A percentile compares a stretch with the other conserved stretches of the same genome.
phyloP scores from a whole-genome alignment of 371 early-diverging fungal genomes.

The Mortierella sp. region DNA sequence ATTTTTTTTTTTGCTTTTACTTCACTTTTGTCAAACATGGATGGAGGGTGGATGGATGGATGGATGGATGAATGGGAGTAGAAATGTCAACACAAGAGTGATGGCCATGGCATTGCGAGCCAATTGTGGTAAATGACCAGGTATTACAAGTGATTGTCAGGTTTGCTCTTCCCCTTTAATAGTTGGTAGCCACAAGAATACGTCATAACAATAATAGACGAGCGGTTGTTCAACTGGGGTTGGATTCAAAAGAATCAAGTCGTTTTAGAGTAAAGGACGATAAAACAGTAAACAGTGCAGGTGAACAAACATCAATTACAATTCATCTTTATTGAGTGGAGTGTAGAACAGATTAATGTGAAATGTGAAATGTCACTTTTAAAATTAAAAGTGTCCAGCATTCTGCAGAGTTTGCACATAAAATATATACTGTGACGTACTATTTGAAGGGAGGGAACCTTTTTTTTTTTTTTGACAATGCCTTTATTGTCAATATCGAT shows the following conservation, averaged over 20 bases:
- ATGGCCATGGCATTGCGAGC: slow-evolving; percentile 54
- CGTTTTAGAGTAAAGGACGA: too few relatives aligned
- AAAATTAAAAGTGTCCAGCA: neutral
- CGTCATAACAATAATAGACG: slow-evolving; percentile 58
- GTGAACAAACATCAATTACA: too few relatives aligned
- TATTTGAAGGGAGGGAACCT: neutral
- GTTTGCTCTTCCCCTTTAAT: slow-evolving; percentile 52
- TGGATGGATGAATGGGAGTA: neutral
- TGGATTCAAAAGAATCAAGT: slow-evolving; percentile 1
- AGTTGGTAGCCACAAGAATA: slow-evolving; percentile 55
- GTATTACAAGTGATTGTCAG: slow-evolving; percentile 28
- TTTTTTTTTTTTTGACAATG: too few relatives aligned
- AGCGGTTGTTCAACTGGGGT: slow-evolving; percentile 60
- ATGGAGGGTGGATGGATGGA: neutral
- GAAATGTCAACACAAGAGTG: slow-evolving; percentile 55
- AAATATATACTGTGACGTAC: neutral
- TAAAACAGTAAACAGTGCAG: too few relatives aligned
- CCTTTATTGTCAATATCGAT: neutral
- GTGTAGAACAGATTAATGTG: neutral
- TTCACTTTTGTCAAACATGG: neutral
- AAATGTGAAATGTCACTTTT: too few relatives aligned
- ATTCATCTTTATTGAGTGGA: too few relatives aligned
- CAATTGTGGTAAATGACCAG: slow-evolving; percentile 17
- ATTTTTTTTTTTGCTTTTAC: too few relatives aligned
- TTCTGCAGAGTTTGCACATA: neutral